A percentile compares a stretch with the other conserved stretches of the same genome.
Conservation (phyloP, 148 eudicot genomes). For the Heliamphora exappendiculata region DNA sequence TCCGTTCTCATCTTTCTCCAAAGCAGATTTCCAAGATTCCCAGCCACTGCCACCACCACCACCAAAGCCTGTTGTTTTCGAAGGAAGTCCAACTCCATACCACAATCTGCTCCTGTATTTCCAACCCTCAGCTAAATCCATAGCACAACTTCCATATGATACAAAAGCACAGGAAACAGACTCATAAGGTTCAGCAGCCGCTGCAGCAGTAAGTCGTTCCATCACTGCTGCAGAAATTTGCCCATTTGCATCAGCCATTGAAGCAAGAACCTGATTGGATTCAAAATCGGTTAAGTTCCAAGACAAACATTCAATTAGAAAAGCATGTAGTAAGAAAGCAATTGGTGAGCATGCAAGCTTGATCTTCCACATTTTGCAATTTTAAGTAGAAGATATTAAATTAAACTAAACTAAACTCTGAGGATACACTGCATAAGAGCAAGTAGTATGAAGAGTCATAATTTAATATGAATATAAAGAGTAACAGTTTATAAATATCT, state of each 20-base stretch:
- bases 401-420: too few species aligned
- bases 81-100: conserved; percentile 82
- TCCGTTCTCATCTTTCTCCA: conserved; percentile 84
- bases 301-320: neutral
- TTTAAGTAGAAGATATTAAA: neutral
- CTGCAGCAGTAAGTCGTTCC: conserved; percentile 94
- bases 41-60: conserved; percentile 98
- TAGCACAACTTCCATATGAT: conserved; percentile 83
- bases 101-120: conserved; percentile 85
- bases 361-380: neutral
- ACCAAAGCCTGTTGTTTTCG: conserved; percentile 47
- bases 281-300: conserved; percentile 12
- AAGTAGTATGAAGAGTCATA: too few species aligned
- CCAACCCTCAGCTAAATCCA: conserved; percentile 92
- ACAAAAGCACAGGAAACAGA: conserved; percentile 96
- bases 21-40: conserved; percentile 75
- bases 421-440: too few species aligned
- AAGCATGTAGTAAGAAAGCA: neutral
- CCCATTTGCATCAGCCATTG: conserved; percentile 88
- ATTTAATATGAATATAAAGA: too few species aligned
- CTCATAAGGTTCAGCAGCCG: conserved; percentile 94
- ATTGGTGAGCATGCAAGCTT: neutral
- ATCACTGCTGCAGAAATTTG: conserved; percentile 68
- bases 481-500: too few species aligned
- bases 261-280: conserved; percentile 61